phyloP scores from a whole-genome alignment of 805 yeast genomes.

The Kodamaea laetipori region DNA sequence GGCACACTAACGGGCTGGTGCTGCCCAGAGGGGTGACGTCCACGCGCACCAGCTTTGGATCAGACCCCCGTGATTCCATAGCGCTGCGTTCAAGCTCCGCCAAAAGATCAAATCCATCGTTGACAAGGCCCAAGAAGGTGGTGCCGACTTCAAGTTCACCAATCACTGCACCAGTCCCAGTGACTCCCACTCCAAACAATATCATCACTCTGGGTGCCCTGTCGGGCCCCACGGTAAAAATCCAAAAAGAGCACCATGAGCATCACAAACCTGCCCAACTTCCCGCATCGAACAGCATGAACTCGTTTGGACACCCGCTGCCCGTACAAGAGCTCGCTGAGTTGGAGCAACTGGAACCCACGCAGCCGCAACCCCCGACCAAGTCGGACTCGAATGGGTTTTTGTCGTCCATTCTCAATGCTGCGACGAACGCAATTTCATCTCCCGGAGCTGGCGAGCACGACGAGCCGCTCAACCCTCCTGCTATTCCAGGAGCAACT shows the following conservation, averaged over 20 bases:
- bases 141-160: no score
- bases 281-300: conserved; percentile 1
- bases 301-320: conserved; percentile 9
- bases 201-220: not conserved
- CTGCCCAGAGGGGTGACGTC: not conserved
- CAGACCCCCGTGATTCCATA: not conserved
- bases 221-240: conserved; percentile 1
- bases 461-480: conserved; percentile 4
- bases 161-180: not conserved
- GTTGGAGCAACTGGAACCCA: conserved; percentile 5
- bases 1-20: not conserved
- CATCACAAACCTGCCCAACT: not conserved
- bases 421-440: conserved; percentile 48
- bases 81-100: conserved; percentile 7
- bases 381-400: conserved; percentile 33
- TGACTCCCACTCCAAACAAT: not conserved
- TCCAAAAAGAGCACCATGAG: conserved; percentile 1
- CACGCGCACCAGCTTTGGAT: conserved; percentile 3
- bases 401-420: conserved; percentile 45
- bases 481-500: not conserved
- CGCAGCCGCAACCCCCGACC: conserved; percentile 7
- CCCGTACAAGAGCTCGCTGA: conserved; percentile 11
- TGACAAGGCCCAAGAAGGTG: not conserved
- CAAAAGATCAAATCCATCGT: not conserved
- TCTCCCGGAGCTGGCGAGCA: not conserved